Percentiles rank a stretch among this genome's conserved stretches.
phyloP scores from a whole-genome alignment of 345 rosid species.

The Hevea brasiliensis region DNA sequence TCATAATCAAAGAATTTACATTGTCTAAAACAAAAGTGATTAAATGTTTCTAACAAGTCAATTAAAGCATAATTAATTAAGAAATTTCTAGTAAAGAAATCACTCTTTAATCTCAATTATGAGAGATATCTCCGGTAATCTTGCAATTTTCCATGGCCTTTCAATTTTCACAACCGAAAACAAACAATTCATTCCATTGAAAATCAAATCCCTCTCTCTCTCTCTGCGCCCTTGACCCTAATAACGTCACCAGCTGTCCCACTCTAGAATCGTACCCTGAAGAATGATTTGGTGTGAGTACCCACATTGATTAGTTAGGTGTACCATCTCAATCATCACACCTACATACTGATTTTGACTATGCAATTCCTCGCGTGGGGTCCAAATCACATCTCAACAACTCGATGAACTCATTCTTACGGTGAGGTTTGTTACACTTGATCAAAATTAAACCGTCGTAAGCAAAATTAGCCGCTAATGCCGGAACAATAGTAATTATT shows the following conservation, averaged over 20 bases:
- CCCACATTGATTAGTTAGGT: constrained; percentile 42
- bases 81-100: too few relatives aligned
- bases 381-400: neutral
- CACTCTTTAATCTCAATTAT: too few relatives aligned
- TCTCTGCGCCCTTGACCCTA: neutral
- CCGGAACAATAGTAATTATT: constrained; percentile 16
- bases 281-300: constrained; percentile 39
- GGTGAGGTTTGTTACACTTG: constrained; percentile 3
- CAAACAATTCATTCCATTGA: neutral
- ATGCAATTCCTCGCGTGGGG: constrained; percentile 21
- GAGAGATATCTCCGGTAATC: too few relatives aligned
- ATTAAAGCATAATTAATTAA: too few relatives aligned
- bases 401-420: too few relatives aligned
- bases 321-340: constrained; percentile 38
- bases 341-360: constrained; percentile 18
- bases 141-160: neutral
- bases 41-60: too few relatives aligned
- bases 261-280: constrained; percentile 11
- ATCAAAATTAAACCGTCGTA: neutral
- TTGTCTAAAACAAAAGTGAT: too few relatives aligned
- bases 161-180: neutral
- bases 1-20: too few relatives aligned
- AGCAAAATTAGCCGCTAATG: constrained; percentile 24
- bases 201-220: neutral
- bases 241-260: neutral